Percentiles rank a stretch among this genome's conserved stretches.
Evolutionary conservation across 2,329 filamentous ascomycete genomes (phyloP).

Genomic region (Aspergillus glaucus): DNA sequence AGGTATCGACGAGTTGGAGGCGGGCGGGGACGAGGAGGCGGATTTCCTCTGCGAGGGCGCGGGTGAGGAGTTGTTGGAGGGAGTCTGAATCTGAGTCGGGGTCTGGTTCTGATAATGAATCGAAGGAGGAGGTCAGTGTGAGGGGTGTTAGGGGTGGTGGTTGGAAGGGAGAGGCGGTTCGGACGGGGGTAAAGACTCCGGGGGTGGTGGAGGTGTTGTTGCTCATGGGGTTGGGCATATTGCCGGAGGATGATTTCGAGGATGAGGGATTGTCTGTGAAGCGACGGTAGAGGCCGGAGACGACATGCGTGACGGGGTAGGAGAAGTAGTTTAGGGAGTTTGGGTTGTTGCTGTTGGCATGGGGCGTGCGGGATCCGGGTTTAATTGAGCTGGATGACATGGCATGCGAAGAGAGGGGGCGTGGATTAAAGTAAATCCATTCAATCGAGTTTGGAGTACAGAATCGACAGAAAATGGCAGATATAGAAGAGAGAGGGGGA

Average conservation of each 20-base stretch:
- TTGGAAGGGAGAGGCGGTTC: conserved; percentile 71
- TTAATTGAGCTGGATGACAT: conserved; percentile 11
- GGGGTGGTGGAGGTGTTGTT: conserved; percentile 23
- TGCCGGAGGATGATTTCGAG: conserved; percentile 13
- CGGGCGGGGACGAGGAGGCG: conserved; percentile 79
- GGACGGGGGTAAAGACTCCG: conserved; percentile 41
- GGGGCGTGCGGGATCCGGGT: conserved; percentile 18
- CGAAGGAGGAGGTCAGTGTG: background rate
- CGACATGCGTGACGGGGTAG: conserved; percentile 47
- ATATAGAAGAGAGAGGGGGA: too few relatives aligned
- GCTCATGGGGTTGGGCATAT: conserved; percentile 10
- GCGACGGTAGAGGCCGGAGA: conserved; percentile 62
- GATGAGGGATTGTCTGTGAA: conserved; percentile 43
- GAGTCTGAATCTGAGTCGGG: conserved; percentile 53
- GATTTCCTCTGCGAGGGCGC: conserved; percentile 82
- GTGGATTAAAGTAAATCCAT: too few relatives aligned
- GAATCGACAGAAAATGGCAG: background rate
- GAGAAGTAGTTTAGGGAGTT: conserved; percentile 39
- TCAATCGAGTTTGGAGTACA: background rate
- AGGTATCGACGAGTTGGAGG: conserved; percentile 78
- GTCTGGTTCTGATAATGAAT: conserved; percentile 26
- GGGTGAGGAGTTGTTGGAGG: conserved; percentile 60
- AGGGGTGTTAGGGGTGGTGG: conserved; percentile 69
- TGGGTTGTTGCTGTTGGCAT: conserved; percentile 14
- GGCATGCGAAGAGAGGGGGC: background rate